Conservation (phyloP, 768 basidiomycete species). For the Wakefieldia striispora region DNA sequence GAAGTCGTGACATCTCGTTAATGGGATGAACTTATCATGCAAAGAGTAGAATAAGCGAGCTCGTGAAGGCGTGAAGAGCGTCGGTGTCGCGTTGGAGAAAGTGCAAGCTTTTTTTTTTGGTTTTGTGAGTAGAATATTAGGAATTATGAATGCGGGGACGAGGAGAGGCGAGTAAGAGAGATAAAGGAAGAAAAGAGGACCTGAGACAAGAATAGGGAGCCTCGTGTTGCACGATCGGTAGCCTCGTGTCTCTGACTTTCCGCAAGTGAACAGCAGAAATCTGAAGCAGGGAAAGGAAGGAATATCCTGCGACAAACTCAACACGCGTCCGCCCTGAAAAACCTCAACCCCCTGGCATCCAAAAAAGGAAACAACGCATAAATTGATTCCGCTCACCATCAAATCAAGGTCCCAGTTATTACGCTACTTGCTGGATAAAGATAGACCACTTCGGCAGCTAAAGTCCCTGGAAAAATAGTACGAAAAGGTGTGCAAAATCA, state of each 20-base stretch:
- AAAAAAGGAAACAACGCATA: conserved; percentile 28
- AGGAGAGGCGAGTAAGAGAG: conserved; percentile 22
- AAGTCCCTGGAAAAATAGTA: neutral
- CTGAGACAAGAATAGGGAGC: conserved; percentile 33
- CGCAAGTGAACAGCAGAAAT: conserved; percentile 33
- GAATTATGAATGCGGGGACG: conserved; percentile 1
- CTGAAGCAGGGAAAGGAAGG: conserved; percentile 22
- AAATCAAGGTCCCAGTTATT: conserved; percentile 18
- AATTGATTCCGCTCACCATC: conserved; percentile 28
- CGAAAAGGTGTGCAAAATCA: neutral
- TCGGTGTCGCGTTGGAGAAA: conserved; percentile 34
- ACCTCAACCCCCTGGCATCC: conserved; percentile 28
- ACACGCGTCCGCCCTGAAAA: conserved; percentile 35
- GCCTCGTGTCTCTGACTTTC: conserved; percentile 52
- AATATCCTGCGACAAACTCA: conserved; percentile 11
- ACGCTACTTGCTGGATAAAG: conserved; percentile 1
- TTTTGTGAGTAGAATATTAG: conserved; percentile 22
- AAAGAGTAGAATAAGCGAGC: conserved; percentile 27
- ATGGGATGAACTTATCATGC: conserved; percentile 30
- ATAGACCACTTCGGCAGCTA: too few relatives aligned
- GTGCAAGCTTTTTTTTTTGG: conserved; percentile 15
- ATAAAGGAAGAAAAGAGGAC: conserved; percentile 11
- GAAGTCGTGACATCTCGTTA: conserved; percentile 39
- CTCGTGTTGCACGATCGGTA: conserved; percentile 44
- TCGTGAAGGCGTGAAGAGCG: conserved; percentile 28